Conservation (phyloP, 139 green algal genomes). For the Pleodorina starrii region DNA sequence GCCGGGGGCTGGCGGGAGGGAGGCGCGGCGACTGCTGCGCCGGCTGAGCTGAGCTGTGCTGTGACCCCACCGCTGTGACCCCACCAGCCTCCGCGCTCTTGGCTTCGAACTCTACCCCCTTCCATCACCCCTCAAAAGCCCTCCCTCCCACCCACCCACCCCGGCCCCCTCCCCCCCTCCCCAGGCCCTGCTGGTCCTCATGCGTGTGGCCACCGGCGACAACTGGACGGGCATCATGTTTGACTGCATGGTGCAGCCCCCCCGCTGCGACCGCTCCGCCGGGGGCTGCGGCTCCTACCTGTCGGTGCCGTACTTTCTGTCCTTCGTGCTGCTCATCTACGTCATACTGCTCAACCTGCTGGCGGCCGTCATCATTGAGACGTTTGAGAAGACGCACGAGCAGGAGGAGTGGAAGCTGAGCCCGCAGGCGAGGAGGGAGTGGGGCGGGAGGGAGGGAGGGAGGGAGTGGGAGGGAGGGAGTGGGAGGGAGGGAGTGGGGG, state of each 20-base stretch:
- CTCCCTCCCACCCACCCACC: too few relatives aligned
- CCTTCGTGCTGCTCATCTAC: slow-evolving; percentile 76
- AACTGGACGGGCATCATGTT: slow-evolving; percentile 82
- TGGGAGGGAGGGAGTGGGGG: too few relatives aligned
- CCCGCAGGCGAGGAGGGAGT: slow-evolving; percentile 34
- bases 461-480: neutral
- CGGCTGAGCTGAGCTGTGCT: too few relatives aligned
- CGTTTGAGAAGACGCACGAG: slow-evolving; percentile 76
- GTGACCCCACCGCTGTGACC: too few relatives aligned
- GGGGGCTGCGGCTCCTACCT: slow-evolving; percentile 66
- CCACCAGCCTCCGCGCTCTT: too few relatives aligned
- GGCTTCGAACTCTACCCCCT: too few relatives aligned
- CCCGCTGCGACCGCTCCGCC: slow-evolving; percentile 57
- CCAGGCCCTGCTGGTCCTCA: slow-evolving; percentile 58
- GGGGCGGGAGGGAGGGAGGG: neutral
- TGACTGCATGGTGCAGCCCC: slow-evolving; percentile 66
- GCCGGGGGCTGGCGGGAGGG: too few relatives aligned
- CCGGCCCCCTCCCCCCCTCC: too few relatives aligned
- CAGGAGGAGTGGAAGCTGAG: slow-evolving; percentile 74
- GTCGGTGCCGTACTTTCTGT: slow-evolving; percentile 78
- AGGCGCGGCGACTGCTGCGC: too few relatives aligned
- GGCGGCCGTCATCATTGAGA: slow-evolving; percentile 85
- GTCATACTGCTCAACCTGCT: slow-evolving; percentile 88
- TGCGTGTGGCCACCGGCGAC: slow-evolving; percentile 80
- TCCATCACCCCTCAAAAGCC: too few relatives aligned